These are phyloP conservation scores for Aureobasidium lini DNA, from an alignment of 2,329 filamentous ascomycete species.

Conservation along the genomic window DNA sequence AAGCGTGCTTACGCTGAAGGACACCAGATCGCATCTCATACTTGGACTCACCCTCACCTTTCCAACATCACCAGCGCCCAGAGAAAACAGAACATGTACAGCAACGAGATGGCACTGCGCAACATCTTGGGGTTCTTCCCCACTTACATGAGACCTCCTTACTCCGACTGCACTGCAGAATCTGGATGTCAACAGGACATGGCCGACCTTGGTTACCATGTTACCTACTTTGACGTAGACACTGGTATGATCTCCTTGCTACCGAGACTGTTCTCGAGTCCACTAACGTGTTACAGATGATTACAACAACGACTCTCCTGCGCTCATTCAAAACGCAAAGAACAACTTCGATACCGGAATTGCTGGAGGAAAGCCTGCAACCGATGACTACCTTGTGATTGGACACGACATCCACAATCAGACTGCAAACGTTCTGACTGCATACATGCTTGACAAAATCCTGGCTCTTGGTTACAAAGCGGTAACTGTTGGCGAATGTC, in stretches of 20 bases:
- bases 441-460: conserved; percentile 36
- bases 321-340: conserved; percentile 46
- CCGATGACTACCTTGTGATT: conserved; percentile 43
- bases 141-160: conserved; percentile 47
- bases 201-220: conserved; percentile 48
- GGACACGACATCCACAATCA: conserved; percentile 44
- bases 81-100: conserved; percentile 43
- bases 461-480: conserved; percentile 35
- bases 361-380: conserved; percentile 20
- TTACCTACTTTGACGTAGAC: conserved; percentile 55
- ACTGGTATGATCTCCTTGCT: conserved; percentile 31
- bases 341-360: conserved; percentile 45
- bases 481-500: conserved; percentile 42
- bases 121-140: conserved; percentile 51
- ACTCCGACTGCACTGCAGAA: conserved; percentile 38
- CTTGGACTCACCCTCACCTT: conserved; percentile 47
- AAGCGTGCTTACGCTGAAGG: conserved; percentile 48
- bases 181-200: conserved; percentile 34
- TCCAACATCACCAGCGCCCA: conserved; percentile 36
- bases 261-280: not conserved
- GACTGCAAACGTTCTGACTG: conserved; percentile 38
- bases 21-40: conserved; percentile 55
- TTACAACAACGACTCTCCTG: conserved; percentile 48
- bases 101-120: conserved; percentile 49
- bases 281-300: conserved; percentile 29